Evolutionary conservation across 2,329 filamentous ascomycete genomes (phyloP).

Genomic region (Claviceps maximensis): DNA sequence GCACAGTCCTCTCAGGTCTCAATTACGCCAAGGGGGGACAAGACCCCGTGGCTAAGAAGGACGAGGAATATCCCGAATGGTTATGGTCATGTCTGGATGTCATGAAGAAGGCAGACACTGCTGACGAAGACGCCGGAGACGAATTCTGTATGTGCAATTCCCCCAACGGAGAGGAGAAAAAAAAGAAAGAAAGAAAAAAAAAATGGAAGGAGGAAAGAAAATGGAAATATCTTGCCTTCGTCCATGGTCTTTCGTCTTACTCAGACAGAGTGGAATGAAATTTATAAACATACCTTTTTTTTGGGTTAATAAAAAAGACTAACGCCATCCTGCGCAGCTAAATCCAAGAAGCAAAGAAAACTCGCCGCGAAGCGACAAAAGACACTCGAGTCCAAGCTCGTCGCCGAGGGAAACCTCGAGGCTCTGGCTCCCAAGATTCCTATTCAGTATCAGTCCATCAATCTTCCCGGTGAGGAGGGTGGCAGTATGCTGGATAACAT

Average conservation of each 20-base stretch:
- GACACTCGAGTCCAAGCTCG: constrained; percentile 41
- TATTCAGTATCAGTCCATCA: constrained; percentile 63
- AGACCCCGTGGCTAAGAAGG: constrained; percentile 61
- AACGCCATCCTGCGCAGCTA: constrained; percentile 36
- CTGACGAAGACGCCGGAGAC: constrained; percentile 49
- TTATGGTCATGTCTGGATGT: constrained; percentile 60
- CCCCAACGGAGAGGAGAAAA: too few species aligned
- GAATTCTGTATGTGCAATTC: constrained; percentile 56
- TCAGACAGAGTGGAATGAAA: not conserved
- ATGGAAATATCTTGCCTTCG: not conserved
- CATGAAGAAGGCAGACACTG: constrained; percentile 39
- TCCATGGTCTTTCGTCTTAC: not conserved
- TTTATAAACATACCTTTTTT: not conserved
- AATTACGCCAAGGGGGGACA: constrained; percentile 63
- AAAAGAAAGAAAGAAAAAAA: not conserved
- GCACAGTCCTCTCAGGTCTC: constrained; percentile 58
- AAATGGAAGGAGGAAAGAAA: not conserved
- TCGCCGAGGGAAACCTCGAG: constrained; percentile 53
- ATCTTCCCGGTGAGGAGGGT: constrained; percentile 44
- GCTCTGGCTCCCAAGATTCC: constrained; percentile 57
- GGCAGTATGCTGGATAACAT: constrained; percentile 31
- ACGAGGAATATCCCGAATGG: constrained; percentile 70
- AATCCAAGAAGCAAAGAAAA: constrained; percentile 71
- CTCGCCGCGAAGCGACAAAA: constrained; percentile 54
- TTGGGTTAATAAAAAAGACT: too few species aligned